These are phyloP conservation scores for Schwanniomyces pseudopolymorphus DNA, from an alignment of 805 yeast genomes.

Conservation along the genomic window DNA sequence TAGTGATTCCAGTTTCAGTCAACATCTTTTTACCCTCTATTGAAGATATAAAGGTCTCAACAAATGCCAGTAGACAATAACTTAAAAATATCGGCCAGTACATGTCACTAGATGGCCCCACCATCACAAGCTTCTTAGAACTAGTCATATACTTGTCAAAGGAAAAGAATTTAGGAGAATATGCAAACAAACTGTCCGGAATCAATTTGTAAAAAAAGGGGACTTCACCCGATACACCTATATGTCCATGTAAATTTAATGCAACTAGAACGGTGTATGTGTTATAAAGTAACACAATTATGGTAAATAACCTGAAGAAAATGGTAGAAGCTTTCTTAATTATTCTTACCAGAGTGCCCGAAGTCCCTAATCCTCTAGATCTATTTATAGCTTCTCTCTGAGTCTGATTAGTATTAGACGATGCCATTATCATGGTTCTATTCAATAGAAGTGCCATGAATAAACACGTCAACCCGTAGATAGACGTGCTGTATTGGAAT, in stretches of 20 bases:
- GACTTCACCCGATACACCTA: constrained; percentile 8
- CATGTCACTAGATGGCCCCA: constrained; percentile 52
- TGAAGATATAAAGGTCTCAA: constrained; percentile 64
- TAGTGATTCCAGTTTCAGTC: constrained; percentile 66
- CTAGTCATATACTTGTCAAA: constrained; percentile 30
- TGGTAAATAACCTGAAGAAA: constrained; percentile 27
- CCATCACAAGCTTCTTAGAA: constrained; percentile 23
- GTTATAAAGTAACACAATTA: constrained; percentile 23
- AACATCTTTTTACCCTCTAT: constrained; percentile 55
- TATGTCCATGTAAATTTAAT: constrained; percentile 23
- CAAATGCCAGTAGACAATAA: constrained; percentile 59
- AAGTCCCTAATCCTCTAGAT: constrained; percentile 1
- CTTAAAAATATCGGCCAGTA: constrained; percentile 60
- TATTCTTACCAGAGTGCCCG: constrained; percentile 12
- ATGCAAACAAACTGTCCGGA: constrained; percentile 19
- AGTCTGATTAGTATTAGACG: constrained; percentile 22
- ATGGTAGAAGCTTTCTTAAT: constrained; percentile 20
- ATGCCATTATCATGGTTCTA: constrained; percentile 37
- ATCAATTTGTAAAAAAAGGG: constrained; percentile 13
- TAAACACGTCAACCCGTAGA: constrained; percentile 38
- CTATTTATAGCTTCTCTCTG: constrained; percentile 4
- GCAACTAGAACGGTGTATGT: constrained; percentile 29
- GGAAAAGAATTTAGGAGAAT: constrained; percentile 19
- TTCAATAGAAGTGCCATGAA: constrained; percentile 38
- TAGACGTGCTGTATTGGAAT: constrained; percentile 32